These are phyloP conservation scores for Cladosporium sp. DNA, from an alignment of 2,329 filamentous ascomycete species.

Conservation along the genomic window DNA sequence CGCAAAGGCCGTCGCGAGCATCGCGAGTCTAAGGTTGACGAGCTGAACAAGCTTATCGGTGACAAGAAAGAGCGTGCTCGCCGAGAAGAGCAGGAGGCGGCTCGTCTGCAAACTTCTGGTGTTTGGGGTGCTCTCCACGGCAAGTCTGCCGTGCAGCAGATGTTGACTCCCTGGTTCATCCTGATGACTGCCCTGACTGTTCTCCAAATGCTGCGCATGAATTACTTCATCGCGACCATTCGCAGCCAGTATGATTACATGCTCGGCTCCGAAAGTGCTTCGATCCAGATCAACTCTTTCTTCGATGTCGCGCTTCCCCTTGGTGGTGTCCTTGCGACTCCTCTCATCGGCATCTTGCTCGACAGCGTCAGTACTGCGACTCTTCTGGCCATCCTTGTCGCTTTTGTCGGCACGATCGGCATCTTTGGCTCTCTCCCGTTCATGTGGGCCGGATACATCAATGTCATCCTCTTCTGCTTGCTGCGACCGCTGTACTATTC, in stretches of 20 bases:
- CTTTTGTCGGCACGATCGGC: conserved; percentile 71
- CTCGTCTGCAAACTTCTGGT: conserved; percentile 44
- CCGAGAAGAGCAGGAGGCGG: conserved; percentile 37
- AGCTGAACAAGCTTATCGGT: conserved; percentile 74
- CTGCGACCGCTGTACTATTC: conserved; percentile 90
- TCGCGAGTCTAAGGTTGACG: conserved; percentile 64
- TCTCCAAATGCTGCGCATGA: conserved; percentile 58
- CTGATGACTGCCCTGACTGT: conserved; percentile 77
- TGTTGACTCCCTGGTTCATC: conserved; percentile 78
- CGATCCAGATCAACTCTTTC: conserved; percentile 72
- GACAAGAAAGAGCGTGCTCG: conserved; percentile 65
- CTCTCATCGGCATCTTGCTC: conserved; percentile 78
- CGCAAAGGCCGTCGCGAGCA: conserved; percentile 55
- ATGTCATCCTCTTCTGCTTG: conserved; percentile 75
- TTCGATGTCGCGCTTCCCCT: conserved; percentile 81
- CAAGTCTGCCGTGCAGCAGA: conserved; percentile 68
- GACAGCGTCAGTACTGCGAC: conserved; percentile 72
- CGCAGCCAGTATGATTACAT: conserved; percentile 77
- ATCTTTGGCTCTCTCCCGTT: conserved; percentile 73
- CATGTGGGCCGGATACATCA: conserved; percentile 70
- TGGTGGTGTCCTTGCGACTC: conserved; percentile 79
- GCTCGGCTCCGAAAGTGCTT: conserved; percentile 61
- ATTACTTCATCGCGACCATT: conserved; percentile 88
- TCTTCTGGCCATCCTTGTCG: conserved; percentile 70
- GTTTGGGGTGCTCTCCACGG: conserved; percentile 87